These are phyloP conservation scores for Diaporthe amygdali DNA, from an alignment of 2,329 filamentous ascomycete species.

Conservation along the genomic window DNA sequence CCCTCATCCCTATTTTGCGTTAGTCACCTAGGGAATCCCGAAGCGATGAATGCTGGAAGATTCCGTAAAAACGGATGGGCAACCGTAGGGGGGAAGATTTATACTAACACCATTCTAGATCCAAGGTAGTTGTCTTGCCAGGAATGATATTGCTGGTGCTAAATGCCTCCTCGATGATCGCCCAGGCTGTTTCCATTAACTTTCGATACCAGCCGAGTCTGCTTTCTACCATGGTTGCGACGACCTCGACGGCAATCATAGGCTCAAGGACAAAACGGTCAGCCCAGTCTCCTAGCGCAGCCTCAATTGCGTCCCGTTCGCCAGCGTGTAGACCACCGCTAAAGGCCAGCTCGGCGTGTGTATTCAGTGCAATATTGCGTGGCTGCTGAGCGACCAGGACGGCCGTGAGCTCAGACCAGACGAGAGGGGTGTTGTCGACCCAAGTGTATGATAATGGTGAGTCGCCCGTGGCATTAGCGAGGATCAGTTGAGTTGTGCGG, in stretches of 20 bases:
- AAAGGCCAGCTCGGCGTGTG: slow-evolving; percentile 50
- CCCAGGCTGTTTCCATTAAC: slow-evolving; percentile 57
- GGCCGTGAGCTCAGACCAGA: slow-evolving; percentile 45
- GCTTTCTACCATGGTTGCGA: slow-evolving; percentile 47
- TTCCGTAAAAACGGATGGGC: too few species aligned
- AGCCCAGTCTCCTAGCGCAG: slow-evolving; percentile 45
- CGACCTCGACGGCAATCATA: slow-evolving; percentile 51
- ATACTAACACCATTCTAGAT: slow-evolving; percentile 59
- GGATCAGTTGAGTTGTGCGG: slow-evolving; percentile 55
- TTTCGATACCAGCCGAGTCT: slow-evolving; percentile 48
- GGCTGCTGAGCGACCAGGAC: slow-evolving; percentile 44
- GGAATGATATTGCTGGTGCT: slow-evolving; percentile 48
- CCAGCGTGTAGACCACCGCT: slow-evolving; percentile 53
- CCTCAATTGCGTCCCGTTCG: slow-evolving; percentile 43
- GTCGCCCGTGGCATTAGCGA: slow-evolving; percentile 42
- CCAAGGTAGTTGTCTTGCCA: slow-evolving; percentile 47
- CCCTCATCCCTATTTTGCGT: too few species aligned
- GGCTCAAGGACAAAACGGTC: slow-evolving; percentile 46
- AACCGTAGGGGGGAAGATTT: too few species aligned
- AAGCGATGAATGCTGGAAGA: too few species aligned
- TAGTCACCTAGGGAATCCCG: too few species aligned
- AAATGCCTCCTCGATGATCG: slow-evolving; percentile 51
- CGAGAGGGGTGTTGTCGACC: slow-evolving; percentile 51
- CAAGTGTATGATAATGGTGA: slow-evolving; percentile 41
- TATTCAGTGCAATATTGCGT: slow-evolving; percentile 48